phyloP scores from a whole-genome alignment of 2,329 filamentous ascomycete genomes.

The Clonostachys rosea region DNA sequence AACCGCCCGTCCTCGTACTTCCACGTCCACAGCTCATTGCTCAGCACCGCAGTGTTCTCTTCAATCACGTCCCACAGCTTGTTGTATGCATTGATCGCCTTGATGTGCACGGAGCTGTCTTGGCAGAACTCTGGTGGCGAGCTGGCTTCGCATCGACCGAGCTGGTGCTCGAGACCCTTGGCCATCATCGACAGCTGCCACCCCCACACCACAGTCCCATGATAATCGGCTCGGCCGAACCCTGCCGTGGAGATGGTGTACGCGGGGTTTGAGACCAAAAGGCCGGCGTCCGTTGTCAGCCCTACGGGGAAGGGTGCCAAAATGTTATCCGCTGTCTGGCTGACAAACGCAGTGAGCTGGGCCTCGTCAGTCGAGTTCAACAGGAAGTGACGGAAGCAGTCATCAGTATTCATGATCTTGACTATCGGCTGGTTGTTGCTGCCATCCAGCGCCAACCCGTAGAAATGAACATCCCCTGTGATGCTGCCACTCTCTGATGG shows the following conservation, averaged over 20 bases:
- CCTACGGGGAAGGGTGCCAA: constrained; percentile 54
- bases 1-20: constrained; percentile 39
- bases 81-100: constrained; percentile 49
- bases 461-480: constrained; percentile 31
- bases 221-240: constrained; percentile 52
- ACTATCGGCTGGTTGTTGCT: constrained; percentile 42
- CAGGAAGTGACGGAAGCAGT: constrained; percentile 59
- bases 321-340: constrained; percentile 52
- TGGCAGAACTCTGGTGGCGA: constrained; percentile 3
- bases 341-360: constrained; percentile 52
- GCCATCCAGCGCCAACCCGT: constrained; percentile 52
- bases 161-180: constrained; percentile 51
- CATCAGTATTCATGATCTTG: constrained; percentile 58
- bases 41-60: constrained; percentile 42
- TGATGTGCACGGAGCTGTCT: constrained; percentile 27
- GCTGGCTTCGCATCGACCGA: constrained; percentile 38
- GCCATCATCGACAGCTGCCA: constrained; percentile 65
- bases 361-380: constrained; percentile 53
- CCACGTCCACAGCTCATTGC: constrained; percentile 61
- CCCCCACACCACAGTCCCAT: constrained; percentile 61
- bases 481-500: constrained; percentile 32
- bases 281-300: constrained; percentile 47
- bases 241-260: constrained; percentile 42
- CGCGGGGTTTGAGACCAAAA: constrained; percentile 58
- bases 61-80: constrained; percentile 58